Evolutionary conservation across 306 rosid species (phyloP), one percentile per base, ranked within the genome.

Genomic region (Neltuma alba): DNA sequence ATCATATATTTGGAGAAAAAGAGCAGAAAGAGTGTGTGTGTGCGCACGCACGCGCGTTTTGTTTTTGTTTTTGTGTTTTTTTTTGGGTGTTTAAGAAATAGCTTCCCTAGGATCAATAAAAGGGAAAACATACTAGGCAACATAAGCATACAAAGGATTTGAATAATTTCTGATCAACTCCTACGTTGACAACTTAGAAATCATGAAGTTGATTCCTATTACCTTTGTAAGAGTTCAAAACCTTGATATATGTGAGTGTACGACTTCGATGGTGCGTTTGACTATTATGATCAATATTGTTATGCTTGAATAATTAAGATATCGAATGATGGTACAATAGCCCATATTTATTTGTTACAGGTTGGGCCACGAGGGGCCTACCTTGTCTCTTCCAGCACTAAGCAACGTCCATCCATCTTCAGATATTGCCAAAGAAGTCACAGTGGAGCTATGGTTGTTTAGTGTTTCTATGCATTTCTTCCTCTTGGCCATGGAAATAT

Each of bases 321-420:
- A 55, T 55, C 30, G 23, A 57, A 23, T 23, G 33, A 9, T 25
- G 18, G 23, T 0, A 57, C 31, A 57, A 57, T 57, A 57, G 30
- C 4, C 11, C 31, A 57, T 57, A 57, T 57, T 57, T 57, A 57
- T 11, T 57, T 23, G 18, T 42, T 28, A 23, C 68, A 63, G 72
- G 61, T 36, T 14, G 60, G 42, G 81, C 70, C 79, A 31, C 69
- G 27, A 18, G 58, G 72, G 74, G 31, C 84, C 15, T 79, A 60
- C 99, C 96, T 91, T 95, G 81, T 95, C 99, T 90, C 99, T 88
- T 88, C 97, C 99, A 77, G 96, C 91, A 77, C 91, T 93, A 75
- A 93, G 91, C 88, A 95, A 86, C n/a, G 91, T 93, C 91, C 86
- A 75, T 40, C 99, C 97, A 66, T 95, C 99, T 82, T 90, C 97